Base-by-base conservation (phyloP, 2,329 filamentous ascomycete genomes). In the Beauveria bassiana region DNA sequence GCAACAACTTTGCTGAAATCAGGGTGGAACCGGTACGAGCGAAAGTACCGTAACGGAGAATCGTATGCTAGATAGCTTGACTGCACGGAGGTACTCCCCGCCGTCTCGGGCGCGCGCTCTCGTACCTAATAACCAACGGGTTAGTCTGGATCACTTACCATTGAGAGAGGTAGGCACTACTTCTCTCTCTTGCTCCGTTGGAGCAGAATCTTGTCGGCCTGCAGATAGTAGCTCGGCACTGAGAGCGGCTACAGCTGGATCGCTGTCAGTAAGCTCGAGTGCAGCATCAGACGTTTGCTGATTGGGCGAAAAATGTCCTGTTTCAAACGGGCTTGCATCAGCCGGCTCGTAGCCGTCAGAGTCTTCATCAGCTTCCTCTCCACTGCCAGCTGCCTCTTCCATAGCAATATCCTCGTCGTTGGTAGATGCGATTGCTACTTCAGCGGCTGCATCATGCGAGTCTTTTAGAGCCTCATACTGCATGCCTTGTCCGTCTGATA, bases 1-100 rank as follows among this genome's bases (percentile, higher is more conserved):
- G 84, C 72, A 62, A 96, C 86, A 61, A 84, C 78, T 55, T 88
- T 74, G 66, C 80, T 78, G 75, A 87, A 98, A 57, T 84, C 79
- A 38, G 91, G 90, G 71, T 98, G 93, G 72, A 93, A 97, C 67
- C 93, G 91, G 75, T 90, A 99, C 43, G 90, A 88, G 72, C 86
- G 91, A 74, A 98, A 97, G 67, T 84, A 83, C 67, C 84, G 86
- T 64, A 99, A 79, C 38, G 92, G 90, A 70, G 91, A 96, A 70
- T 89, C 81, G 75, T 99, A 99, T 2, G 91, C 86, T 40, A 73
- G 61, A 62, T 75, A 76, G 34, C 66, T 52, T 9, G 60, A 20
- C 47, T 52, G 55, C 18, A 14, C 31, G n/a, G 42, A 18, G 10
- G 31, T 42, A 31, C 20, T 14, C 5, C 55, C 22, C 9, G 14